Percentiles rank a stretch among this genome's conserved stretches.
Evolutionary conservation across 1,284 basidiomycete species (phyloP).

Genomic region (Apiotrichum brassicae): DNA sequence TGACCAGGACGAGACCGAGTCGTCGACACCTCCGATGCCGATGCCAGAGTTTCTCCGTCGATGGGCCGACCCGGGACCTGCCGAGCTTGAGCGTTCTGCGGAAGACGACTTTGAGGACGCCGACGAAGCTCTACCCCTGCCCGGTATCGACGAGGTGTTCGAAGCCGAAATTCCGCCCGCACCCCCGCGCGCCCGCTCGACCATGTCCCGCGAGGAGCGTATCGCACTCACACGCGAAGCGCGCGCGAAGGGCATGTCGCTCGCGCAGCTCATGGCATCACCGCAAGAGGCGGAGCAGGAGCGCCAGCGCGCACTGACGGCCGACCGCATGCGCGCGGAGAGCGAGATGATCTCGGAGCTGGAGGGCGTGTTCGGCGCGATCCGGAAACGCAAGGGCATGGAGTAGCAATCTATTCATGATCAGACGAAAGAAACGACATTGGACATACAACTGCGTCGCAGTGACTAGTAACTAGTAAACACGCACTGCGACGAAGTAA

Average conservation of each 20-base stretch:
- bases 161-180: conserved; percentile 16
- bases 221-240: conserved; percentile 29
- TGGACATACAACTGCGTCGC: too few species aligned
- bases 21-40: not conserved
- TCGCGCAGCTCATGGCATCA: conserved; percentile 19
- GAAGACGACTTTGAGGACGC: conserved; percentile 1
- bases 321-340: conserved; percentile 7
- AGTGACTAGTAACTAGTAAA: too few species aligned
- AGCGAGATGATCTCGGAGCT: conserved; percentile 37
- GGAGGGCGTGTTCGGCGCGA: conserved; percentile 35
- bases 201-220: conserved; percentile 31
- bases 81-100: conserved; percentile 10
- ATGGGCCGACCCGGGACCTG: conserved; percentile 16
- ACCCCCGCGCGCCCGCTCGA: conserved; percentile 1
- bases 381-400: conserved; percentile 29
- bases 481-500: too few species aligned
- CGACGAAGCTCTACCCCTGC: conserved; percentile 20
- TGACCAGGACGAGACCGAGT: conserved; percentile 1
- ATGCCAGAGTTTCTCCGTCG: conserved; percentile 25
- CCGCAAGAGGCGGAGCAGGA: conserved; percentile 3
- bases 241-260: conserved; percentile 23
- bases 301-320: conserved; percentile 1
- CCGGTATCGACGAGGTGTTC: conserved; percentile 33
- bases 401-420: not conserved
- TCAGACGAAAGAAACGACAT: too few species aligned